phyloP scores from a whole-genome alignment of 2,329 filamentous ascomycete genomes.

The Calonectria ilicicola region DNA sequence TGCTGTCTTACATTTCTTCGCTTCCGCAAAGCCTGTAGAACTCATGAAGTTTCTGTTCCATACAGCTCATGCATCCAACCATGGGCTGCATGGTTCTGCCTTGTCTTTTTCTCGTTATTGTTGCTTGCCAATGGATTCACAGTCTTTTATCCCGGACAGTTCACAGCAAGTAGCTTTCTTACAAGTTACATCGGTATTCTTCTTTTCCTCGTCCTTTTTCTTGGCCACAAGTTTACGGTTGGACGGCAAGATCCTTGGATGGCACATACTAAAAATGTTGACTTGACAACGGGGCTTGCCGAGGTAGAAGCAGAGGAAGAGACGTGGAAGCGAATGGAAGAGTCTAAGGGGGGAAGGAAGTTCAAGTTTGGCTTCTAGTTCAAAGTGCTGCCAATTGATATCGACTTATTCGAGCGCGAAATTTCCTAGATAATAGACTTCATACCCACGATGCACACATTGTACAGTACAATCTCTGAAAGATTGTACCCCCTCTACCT shows the following conservation, averaged over 20 bases:
- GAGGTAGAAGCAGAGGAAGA: background rate
- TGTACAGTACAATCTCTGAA: too few species aligned
- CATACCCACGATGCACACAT: too few species aligned
- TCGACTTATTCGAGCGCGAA: too few species aligned
- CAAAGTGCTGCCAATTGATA: too few species aligned
- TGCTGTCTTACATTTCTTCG: conserved; percentile 68
- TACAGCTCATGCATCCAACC: conserved; percentile 68
- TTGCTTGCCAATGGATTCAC: conserved; percentile 73
- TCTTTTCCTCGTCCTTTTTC: background rate
- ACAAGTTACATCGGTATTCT: background rate
- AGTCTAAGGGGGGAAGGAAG: background rate
- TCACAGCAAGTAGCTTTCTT: background rate
- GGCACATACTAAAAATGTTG: background rate
- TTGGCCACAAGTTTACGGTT: background rate
- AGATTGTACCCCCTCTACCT: too few species aligned
- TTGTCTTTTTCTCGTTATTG: conserved; percentile 64
- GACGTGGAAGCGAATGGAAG: background rate
- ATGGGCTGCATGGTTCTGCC: conserved; percentile 64
- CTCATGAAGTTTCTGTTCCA: conserved; percentile 60
- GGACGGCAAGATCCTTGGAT: background rate
- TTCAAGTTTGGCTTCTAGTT: background rate
- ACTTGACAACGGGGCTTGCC: background rate
- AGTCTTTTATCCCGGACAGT: conserved; percentile 66
- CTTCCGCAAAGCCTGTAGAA: conserved; percentile 57
- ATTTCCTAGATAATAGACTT: too few species aligned